These are phyloP conservation scores for Xanthoceras sorbifolium DNA, from an alignment of 345 rosid species.

Conservation along the genomic window DNA sequence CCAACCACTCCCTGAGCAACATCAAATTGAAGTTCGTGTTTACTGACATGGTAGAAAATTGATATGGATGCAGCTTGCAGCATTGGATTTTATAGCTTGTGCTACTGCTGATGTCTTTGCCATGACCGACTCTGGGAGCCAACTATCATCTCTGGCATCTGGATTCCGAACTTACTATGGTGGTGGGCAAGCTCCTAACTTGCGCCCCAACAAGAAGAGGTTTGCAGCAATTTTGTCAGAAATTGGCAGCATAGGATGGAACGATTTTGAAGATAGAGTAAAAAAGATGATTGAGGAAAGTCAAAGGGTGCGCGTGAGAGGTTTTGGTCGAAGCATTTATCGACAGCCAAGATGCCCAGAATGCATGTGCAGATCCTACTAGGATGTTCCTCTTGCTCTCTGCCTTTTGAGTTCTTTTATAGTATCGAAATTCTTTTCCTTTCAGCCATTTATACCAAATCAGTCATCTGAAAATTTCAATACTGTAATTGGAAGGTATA, in stretches of 20 bases:
- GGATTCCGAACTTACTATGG: conserved; percentile 88
- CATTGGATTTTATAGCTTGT: conserved; percentile 85
- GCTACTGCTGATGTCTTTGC: conserved; percentile 90
- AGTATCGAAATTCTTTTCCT: neutral
- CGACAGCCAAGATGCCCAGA: conserved; percentile 83
- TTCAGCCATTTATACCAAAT: neutral
- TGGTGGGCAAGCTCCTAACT: conserved; percentile 58
- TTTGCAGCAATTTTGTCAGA: conserved; percentile 71
- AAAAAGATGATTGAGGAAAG: conserved; percentile 79
- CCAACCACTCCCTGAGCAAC: neutral
- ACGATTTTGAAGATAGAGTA: conserved; percentile 56
- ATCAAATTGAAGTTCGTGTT: neutral
- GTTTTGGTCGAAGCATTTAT: conserved; percentile 78
- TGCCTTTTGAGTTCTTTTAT: conserved; percentile 2
- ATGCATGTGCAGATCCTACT: conserved; percentile 63
- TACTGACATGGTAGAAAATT: conserved; percentile 1
- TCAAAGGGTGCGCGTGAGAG: conserved; percentile 53
- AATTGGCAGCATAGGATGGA: conserved; percentile 64
- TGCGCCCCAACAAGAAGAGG: conserved; percentile 93
- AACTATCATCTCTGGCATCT: conserved; percentile 82
- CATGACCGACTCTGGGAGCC: conserved; percentile 97
- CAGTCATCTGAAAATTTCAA: neutral
- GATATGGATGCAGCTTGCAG: conserved; percentile 65
- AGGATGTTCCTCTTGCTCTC: neutral
- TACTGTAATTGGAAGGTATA: no score